phyloP scores from a whole-genome alignment of 495 filamentous ascomycete genomes.

The Podospora tetraspora region DNA sequence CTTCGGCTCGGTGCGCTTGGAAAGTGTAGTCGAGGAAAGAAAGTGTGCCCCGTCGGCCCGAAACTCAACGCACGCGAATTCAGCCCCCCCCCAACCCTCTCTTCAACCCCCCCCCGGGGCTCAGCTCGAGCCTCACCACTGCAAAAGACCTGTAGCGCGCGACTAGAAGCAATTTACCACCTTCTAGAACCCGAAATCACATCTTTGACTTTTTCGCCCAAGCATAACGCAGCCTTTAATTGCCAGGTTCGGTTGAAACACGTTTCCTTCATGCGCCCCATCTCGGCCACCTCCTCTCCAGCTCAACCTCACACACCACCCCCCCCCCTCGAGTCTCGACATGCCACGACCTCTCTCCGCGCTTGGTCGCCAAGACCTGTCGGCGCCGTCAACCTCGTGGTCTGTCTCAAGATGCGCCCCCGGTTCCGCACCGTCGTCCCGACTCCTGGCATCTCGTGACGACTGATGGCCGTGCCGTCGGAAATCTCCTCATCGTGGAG shows the following conservation, averaged over 20 bases:
- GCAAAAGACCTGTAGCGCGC: background rate
- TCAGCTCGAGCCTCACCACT: conserved; percentile 10
- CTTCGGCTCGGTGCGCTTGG: background rate
- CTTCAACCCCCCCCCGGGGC: background rate
- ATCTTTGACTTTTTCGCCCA: conserved; percentile 30
- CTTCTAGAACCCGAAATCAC: conserved; percentile 44
- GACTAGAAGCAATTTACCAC: conserved; percentile 38
- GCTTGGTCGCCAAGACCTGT: conserved; percentile 24
- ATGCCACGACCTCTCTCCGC: conserved; percentile 17
- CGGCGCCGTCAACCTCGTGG: conserved; percentile 14
- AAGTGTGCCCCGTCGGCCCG: background rate
- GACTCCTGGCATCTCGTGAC: background rate
- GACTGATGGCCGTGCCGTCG: background rate
- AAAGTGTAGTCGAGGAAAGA: background rate
- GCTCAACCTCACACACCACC: background rate
- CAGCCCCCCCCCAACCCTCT: background rate
- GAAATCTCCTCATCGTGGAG: conserved; percentile 35
- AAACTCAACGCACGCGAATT: background rate
- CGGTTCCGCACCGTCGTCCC: conserved; percentile 10
- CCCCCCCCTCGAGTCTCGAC: conserved; percentile 8
- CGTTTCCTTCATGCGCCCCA: conserved; percentile 43
- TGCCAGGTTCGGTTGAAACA: conserved; percentile 45
- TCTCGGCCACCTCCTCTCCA: conserved; percentile 22
- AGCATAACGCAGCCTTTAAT: conserved; percentile 49
- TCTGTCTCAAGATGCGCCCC: conserved; percentile 9